phyloP scores from a whole-genome alignment of 2,329 filamentous ascomycete genomes.

The Ambrosiella cleistominuta region DNA sequence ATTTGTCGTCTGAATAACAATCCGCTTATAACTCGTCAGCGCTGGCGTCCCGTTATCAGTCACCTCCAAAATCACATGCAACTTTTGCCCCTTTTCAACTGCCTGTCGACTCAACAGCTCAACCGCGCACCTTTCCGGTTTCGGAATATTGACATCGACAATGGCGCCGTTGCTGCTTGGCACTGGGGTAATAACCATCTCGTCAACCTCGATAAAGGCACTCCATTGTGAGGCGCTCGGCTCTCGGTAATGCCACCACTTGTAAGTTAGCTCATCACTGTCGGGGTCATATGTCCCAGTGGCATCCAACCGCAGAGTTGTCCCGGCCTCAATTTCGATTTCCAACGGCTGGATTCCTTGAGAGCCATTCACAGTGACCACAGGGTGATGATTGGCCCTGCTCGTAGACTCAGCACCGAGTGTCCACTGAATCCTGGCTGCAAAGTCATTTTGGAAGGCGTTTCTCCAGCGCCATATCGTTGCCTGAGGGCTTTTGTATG shows the following conservation, averaged over 20 bases:
- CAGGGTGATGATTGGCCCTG: constrained; percentile 29
- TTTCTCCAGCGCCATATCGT: constrained; percentile 27
- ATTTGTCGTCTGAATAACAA: constrained; percentile 22
- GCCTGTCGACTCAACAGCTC: constrained; percentile 22
- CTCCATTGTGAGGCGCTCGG: constrained; percentile 24
- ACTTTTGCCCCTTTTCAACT: constrained; percentile 23
- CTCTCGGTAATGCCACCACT: constrained; percentile 32
- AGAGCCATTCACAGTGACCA: constrained; percentile 25
- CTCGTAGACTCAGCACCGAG: constrained; percentile 14
- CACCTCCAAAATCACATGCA: constrained; percentile 34
- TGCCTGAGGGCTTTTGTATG: constrained; percentile 15
- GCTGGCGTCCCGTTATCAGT: constrained; percentile 25
- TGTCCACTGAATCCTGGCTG: constrained; percentile 25
- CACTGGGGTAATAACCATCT: constrained; percentile 19
- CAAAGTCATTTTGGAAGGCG: constrained; percentile 26
- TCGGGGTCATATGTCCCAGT: constrained; percentile 30
- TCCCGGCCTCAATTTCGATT: constrained; percentile 24
- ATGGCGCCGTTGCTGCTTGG: constrained; percentile 13
- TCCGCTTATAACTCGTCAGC: constrained; percentile 29
- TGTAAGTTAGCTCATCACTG: constrained; percentile 25
- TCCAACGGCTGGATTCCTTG: constrained; percentile 21
- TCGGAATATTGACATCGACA: constrained; percentile 23
- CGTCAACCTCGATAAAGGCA: constrained; percentile 23
- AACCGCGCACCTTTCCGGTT: constrained; percentile 23
- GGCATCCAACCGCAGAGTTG: constrained; percentile 26